Evolutionary conservation across 805 yeast genomes (phyloP), one percentile per base, ranked within the genome.

Genomic region (Yarrowia yakushimensis): DNA sequence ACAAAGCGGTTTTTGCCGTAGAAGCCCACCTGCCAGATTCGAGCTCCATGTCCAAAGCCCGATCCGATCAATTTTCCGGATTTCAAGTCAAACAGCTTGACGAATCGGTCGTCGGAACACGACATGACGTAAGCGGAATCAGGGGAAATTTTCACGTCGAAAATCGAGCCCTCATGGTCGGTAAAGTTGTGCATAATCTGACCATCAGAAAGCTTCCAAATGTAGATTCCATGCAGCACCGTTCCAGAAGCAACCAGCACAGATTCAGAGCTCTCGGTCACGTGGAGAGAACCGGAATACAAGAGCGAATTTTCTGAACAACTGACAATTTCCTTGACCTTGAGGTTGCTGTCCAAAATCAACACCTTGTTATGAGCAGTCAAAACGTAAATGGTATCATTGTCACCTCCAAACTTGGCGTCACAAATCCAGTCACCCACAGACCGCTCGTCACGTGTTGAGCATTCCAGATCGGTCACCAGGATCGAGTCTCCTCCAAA

Each of bases 31-130:
- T 82, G 81, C 99, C 99, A 94, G 41, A 94, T 92, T 70, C 99
- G 82, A 0, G 98, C 93, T 0, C 88, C 86, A 71, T 94, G 99
- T 13, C 98, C 99, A 97, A 97, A 94, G 0, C 97, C 97, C 27
- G 85, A 82, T 0, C 93, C 87, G 39, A 88, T 67, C 33, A 84
- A 73, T 11, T 74, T 68, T 0, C 96, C 93, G 1, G 81, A 70
- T 7, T 69, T 69, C 65, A 86, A 75, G 67, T 83, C 83, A 86
- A 91, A 91, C 6, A 93, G 71, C 63, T 85, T 86, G 62, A 94
- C 84, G 0, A 97, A 88, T 65, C 99, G 79, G 71, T 93, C 99
- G 73, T 94, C 98, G 0, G 98, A 93, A 71, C 99, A 94, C 54
- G 93, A 85, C 1, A 86, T 84, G 8, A 90, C 74, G 63, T 75